Conservation (phyloP, 2,329 filamentous ascomycete species). For the Diaporthe citrichinensis region DNA sequence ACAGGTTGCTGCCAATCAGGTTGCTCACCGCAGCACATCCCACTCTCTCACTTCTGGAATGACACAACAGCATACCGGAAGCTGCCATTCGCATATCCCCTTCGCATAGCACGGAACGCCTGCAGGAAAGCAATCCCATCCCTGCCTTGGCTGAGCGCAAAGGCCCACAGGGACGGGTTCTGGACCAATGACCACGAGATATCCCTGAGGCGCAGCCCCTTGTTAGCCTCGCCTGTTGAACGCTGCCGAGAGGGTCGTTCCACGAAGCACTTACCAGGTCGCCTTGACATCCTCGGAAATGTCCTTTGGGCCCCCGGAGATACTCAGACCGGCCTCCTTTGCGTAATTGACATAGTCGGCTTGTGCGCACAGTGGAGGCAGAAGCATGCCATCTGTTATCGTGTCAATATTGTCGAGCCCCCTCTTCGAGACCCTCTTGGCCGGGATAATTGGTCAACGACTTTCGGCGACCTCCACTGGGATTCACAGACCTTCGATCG, state of each 20-base stretch:
- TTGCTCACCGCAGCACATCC: neutral
- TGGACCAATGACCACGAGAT: conserved; percentile 74
- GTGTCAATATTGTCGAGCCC: neutral
- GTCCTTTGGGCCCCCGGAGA: conserved; percentile 64
- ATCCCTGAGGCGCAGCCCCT: conserved; percentile 60
- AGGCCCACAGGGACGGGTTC: conserved; percentile 72
- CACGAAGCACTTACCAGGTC: conserved; percentile 64
- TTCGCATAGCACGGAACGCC: conserved; percentile 72
- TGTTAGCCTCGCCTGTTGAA: conserved; percentile 12
- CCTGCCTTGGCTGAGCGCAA: conserved; percentile 71
- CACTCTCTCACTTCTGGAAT: conserved; percentile 60
- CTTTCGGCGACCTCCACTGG: neutral
- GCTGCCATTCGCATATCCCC: conserved; percentile 70
- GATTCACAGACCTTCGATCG: conserved; percentile 66
- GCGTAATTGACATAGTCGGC: conserved; percentile 67
- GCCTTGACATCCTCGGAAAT: conserved; percentile 71
- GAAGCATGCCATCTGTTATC: conserved; percentile 69
- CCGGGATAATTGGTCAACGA: neutral
- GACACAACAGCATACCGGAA: conserved; percentile 72
- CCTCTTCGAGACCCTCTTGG: neutral
- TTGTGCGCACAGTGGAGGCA: conserved; percentile 69
- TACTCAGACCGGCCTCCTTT: conserved; percentile 60
- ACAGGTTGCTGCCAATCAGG: neutral
- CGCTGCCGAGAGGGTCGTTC: neutral
- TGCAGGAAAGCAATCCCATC: conserved; percentile 73